Conservation (phyloP, 106 monocot species). For the Amphibolis antarctica region DNA sequence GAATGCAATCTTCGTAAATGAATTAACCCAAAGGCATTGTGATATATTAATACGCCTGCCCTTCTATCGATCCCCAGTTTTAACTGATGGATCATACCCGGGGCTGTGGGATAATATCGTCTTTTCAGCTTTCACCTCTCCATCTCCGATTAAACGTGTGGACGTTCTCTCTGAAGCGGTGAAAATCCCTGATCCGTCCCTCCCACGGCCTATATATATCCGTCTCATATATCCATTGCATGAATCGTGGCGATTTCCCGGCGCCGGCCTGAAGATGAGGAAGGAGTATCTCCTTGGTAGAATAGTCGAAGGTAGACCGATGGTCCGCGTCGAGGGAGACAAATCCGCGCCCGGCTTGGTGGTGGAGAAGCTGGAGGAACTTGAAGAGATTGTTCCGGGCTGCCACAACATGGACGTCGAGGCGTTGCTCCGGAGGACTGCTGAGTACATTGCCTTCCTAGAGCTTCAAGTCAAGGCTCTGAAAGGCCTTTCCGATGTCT, state of each 20-base stretch:
- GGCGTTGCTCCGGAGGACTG: conserved; percentile 26
- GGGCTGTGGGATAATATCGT: too few species aligned
- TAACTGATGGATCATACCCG: too few species aligned
- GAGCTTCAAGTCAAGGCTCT: conserved; percentile 30
- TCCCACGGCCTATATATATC: neutral
- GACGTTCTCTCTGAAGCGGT: too few species aligned
- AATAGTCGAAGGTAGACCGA: neutral
- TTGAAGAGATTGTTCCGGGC: conserved; percentile 37
- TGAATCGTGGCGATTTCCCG: neutral
- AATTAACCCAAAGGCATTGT: too few species aligned
- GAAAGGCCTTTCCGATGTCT: conserved; percentile 21
- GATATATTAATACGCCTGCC: too few species aligned
- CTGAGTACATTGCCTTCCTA: conserved; percentile 35
- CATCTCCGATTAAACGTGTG: too few species aligned
- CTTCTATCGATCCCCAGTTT: too few species aligned
- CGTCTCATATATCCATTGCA: neutral
- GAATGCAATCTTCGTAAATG: too few species aligned
- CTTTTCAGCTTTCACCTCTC: too few species aligned
- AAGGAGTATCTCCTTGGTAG: neutral
- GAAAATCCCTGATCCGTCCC: neutral
- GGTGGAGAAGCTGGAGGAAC: conserved; percentile 29
- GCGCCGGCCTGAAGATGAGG: neutral
- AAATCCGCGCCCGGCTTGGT: neutral
- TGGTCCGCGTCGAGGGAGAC: neutral
- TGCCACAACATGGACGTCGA: conserved; percentile 17